Evolutionary conservation across 495 filamentous ascomycete species (phyloP), one percentile per base, ranked within the genome.

Genomic region (Aspergillus kassunensis): DNA sequence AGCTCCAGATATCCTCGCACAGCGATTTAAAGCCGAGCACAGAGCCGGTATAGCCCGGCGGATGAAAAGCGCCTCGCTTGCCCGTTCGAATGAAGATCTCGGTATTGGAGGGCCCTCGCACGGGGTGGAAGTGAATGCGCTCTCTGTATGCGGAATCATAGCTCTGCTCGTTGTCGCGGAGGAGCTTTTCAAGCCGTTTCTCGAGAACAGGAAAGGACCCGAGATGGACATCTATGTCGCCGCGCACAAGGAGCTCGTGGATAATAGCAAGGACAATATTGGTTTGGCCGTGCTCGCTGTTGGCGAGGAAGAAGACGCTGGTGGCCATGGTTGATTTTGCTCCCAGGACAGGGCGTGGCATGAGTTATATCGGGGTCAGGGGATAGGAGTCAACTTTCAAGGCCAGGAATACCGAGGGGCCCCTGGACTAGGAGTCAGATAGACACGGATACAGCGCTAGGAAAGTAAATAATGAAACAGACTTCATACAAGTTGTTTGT

Each of bases 231-330:
- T 75, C 66, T 23, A 77, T 69, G 29, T 69, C 51, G 2, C 63
- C 67, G 11, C 71, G 69, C 10, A 66, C 60, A 21, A 80, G 58
- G 1, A 82, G 72, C 44, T 79, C 78, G 21, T 80, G 71, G 18
- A 69, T 69, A 1, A 76, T 70, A 9, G 80, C 79, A 1, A 83
- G 70, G 29, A 74, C 69, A 20, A 81, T 76, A 56, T 81, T 82
- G 21, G 75, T 73, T 49, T 81, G 76, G 15, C 80, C 80, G 45
- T 75, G 68, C 52, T 82, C 80, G 35, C 75, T 74, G 64, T 77
- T 80, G 6, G 80, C 79, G 50, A 83, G 59, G 43, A 83, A 75
- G 9, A 83, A 64, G 15, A 62, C 59, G n/a, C 53, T 51, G 40
- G 54, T 57, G 12, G 42, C 36, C 49, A 50, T 50, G 47, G 8